Conservation (phyloP, 257 asterid species). For the Solanum dulcamara region DNA sequence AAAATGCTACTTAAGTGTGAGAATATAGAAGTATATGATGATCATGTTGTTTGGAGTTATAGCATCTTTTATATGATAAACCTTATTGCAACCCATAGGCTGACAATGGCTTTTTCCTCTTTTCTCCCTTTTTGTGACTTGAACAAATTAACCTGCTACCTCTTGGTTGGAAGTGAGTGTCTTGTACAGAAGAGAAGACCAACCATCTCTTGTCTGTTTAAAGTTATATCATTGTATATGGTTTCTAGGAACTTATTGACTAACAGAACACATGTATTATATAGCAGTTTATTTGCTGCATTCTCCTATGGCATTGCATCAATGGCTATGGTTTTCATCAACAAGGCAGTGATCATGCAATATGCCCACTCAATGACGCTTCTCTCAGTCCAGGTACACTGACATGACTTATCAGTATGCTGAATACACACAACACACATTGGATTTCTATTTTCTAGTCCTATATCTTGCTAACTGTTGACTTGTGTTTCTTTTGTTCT, state of each 20-base stretch:
- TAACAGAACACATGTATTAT: background rate
- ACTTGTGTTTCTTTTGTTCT: conserved; percentile 8
- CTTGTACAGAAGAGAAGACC: background rate
- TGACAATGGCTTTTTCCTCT: background rate
- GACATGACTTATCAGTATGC: background rate
- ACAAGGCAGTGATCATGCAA: conserved; percentile 92
- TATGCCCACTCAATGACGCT: conserved; percentile 83
- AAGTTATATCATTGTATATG: background rate
- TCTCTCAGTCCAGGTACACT: conserved; percentile 71
- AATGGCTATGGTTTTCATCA: conserved; percentile 96
- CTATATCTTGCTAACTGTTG: conserved; percentile 5
- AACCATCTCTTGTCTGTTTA: background rate
- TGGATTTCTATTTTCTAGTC: background rate
- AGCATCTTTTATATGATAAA: background rate
- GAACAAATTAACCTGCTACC: background rate
- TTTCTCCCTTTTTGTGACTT: background rate
- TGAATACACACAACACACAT: background rate
- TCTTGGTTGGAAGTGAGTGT: background rate
- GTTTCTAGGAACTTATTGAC: background rate
- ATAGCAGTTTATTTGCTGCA: conserved; percentile 62
- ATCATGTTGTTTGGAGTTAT: background rate
- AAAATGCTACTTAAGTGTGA: background rate
- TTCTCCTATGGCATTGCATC: conserved; percentile 77
- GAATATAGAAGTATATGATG: background rate
- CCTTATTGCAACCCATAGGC: background rate